phyloP scores from a whole-genome alignment of 2,329 filamentous ascomycete genomes.

The Pseudogymnoascus verrucosus region DNA sequence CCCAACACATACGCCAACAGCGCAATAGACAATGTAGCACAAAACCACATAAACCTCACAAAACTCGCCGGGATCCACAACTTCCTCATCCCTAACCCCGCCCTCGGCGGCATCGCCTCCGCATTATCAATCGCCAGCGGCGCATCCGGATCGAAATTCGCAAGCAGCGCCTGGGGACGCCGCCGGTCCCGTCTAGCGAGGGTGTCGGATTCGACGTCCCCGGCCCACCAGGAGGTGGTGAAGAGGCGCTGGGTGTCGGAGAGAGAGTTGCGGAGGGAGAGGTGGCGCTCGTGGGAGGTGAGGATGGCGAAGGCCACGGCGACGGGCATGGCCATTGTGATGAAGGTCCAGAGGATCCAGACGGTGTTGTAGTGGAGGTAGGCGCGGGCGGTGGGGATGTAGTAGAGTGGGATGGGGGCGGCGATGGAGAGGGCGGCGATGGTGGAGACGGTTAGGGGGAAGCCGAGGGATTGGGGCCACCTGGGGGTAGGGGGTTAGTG shows the following conservation, averaged over 20 bases:
- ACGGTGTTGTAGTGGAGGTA: conserved; percentile 55
- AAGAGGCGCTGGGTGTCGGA: conserved; percentile 63
- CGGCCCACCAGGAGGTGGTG: conserved; percentile 57
- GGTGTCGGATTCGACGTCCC: conserved; percentile 42
- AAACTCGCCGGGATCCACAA: conserved; percentile 58
- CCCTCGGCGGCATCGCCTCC: conserved; percentile 13
- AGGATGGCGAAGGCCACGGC: conserved; percentile 57
- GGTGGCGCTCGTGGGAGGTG: conserved; percentile 54
- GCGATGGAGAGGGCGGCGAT: conserved; percentile 54
- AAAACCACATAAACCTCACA: conserved; percentile 63
- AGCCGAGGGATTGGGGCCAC: conserved; percentile 57
- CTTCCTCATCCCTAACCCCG: conserved; percentile 19
- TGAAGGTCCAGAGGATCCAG: conserved; percentile 63
- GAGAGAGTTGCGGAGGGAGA: conserved; percentile 50
- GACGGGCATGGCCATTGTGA: conserved; percentile 63
- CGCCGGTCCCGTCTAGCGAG: conserved; percentile 33
- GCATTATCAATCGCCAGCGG: conserved; percentile 23
- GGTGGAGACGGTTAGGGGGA: conserved; percentile 53
- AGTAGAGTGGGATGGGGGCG: conserved; percentile 52
- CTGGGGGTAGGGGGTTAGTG: conserved; percentile 21
- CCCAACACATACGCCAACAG: conserved; percentile 60
- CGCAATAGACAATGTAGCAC: conserved; percentile 52
- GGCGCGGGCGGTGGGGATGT: conserved; percentile 43
- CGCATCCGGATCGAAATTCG: conserved; percentile 24
- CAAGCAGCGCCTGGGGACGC: conserved; percentile 31